Conservation (phyloP, 1,139 yeast genomes). For the Blastobotrys malaysiensis region DNA sequence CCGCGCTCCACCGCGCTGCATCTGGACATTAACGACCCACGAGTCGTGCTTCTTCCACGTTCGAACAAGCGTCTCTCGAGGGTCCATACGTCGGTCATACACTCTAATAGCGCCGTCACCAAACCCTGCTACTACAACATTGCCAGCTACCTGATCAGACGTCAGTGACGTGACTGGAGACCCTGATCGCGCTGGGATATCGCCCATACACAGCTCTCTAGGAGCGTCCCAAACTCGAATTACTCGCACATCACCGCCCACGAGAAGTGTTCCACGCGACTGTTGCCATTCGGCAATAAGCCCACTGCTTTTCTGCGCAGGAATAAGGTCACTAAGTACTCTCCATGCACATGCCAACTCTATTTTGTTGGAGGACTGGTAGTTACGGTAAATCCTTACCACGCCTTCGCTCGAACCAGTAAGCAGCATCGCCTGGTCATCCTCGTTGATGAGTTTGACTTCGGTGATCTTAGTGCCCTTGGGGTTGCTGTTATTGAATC, state of each 20-base stretch:
- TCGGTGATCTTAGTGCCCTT: constrained; percentile 86
- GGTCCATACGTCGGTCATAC: constrained; percentile 81
- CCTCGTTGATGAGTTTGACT: constrained; percentile 81
- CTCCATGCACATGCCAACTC: constrained; percentile 87
- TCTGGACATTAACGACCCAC: constrained; percentile 74
- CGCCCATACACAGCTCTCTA: constrained; percentile 77
- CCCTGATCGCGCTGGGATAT: constrained; percentile 87
- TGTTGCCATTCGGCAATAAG: constrained; percentile 96
- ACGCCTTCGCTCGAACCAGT: constrained; percentile 95
- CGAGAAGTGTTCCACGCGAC: constrained; percentile 82
- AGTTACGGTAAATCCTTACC: constrained; percentile 75
- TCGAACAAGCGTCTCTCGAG: constrained; percentile 80
- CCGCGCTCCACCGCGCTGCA: constrained; percentile 95
- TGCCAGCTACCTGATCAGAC: constrained; percentile 95
- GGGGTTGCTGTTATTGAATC: constrained; percentile 81
- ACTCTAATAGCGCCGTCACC: constrained; percentile 89
- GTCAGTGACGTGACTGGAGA: constrained; percentile 86
- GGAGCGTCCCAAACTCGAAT: constrained; percentile 97
- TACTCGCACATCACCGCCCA: constrained; percentile 92
- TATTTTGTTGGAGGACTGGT: constrained; percentile 50
- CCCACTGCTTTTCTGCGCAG: constrained; percentile 66
- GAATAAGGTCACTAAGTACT: constrained; percentile 79
- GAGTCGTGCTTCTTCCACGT: constrained; percentile 64
- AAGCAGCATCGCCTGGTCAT: constrained; percentile 76
- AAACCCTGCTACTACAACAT: constrained; percentile 84